A percentile compares a stretch with the other conserved stretches of the same genome.
Evolutionary conservation across 257 asterid species (phyloP).

Genomic region (Penstemon barbatus): DNA sequence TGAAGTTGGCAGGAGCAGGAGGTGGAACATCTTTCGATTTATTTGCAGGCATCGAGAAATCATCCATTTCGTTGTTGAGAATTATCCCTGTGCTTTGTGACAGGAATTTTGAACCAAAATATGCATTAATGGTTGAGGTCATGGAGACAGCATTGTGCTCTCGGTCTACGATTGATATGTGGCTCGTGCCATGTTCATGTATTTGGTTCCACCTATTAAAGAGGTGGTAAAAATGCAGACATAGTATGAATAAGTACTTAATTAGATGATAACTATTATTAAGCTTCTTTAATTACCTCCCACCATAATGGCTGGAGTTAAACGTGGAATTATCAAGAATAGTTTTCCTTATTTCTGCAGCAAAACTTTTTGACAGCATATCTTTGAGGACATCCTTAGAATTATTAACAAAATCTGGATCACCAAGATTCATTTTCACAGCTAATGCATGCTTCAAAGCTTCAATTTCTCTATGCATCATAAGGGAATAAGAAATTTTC

Average conservation of each 20-base stretch:
- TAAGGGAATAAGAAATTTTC: slow-evolving; percentile 36
- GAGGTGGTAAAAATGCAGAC: not conserved
- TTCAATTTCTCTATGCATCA: slow-evolving; percentile 61
- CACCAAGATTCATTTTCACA: slow-evolving; percentile 59
- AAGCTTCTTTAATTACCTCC: slow-evolving; percentile 41
- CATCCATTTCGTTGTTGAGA: slow-evolving; percentile 85
- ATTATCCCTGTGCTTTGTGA: slow-evolving; percentile 65
- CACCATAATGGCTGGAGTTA: slow-evolving; percentile 56
- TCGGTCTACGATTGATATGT: slow-evolving; percentile 59
- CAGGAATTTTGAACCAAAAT: slow-evolving; percentile 55
- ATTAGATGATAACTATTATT: not conserved
- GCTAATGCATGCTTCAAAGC: slow-evolving; percentile 69
- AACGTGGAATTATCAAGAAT: slow-evolving; percentile 57
- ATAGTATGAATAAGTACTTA: not conserved
- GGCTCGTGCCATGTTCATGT: slow-evolving; percentile 73
- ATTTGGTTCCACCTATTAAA: slow-evolving; percentile 60
- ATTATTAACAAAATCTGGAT: slow-evolving; percentile 54
- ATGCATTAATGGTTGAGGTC: slow-evolving; percentile 56
- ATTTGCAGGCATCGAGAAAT: slow-evolving; percentile 56
- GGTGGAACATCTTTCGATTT: slow-evolving; percentile 27
- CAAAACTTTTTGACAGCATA: slow-evolving; percentile 57
- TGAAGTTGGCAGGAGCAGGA: slow-evolving; percentile 65
- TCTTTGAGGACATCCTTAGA: slow-evolving; percentile 29
- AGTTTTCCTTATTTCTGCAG: slow-evolving; percentile 40
- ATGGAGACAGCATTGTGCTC: slow-evolving; percentile 68